Percentiles rank a stretch among this genome's conserved stretches.
Conservation (phyloP, 345 rosid genomes). For the Aethionema arabicum region DNA sequence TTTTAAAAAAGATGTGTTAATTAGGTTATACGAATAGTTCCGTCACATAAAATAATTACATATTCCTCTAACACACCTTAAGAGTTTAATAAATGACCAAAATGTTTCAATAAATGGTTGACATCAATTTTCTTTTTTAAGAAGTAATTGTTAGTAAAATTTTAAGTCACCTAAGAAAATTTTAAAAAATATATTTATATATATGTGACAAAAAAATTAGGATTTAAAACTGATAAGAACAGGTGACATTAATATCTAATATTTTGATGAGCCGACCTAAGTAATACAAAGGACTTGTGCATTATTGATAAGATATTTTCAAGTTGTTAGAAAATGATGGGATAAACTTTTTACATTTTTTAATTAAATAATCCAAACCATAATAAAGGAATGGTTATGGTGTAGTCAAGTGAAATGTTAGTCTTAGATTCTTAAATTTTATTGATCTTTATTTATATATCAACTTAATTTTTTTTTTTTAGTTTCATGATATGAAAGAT, state of each 20-base stretch:
- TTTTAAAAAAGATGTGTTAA: constrained; percentile 17
- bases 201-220: background rate
- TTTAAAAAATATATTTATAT: background rate
- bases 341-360: background rate
- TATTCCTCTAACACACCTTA: constrained; percentile 16
- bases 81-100: constrained; percentile 30
- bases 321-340: constrained; percentile 31
- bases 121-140: background rate
- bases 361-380: too few relatives aligned
- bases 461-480: too few relatives aligned
- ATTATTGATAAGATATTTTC: constrained; percentile 31
- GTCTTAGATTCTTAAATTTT: too few relatives aligned
- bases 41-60: constrained; percentile 30
- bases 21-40: constrained; percentile 12
- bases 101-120: constrained; percentile 32
- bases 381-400: too few relatives aligned
- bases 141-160: background rate
- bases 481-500: too few relatives aligned
- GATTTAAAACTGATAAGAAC: constrained; percentile 5
- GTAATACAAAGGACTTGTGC: constrained; percentile 24
- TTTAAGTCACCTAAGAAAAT: background rate
- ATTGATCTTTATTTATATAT: too few relatives aligned
- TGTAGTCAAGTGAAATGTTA: too few relatives aligned
- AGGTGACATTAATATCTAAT: constrained; percentile 10
- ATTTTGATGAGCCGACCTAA: constrained; percentile 32